Conservation (phyloP, 495 filamentous ascomycete species). For the Opeltia flavorubescens region DNA sequence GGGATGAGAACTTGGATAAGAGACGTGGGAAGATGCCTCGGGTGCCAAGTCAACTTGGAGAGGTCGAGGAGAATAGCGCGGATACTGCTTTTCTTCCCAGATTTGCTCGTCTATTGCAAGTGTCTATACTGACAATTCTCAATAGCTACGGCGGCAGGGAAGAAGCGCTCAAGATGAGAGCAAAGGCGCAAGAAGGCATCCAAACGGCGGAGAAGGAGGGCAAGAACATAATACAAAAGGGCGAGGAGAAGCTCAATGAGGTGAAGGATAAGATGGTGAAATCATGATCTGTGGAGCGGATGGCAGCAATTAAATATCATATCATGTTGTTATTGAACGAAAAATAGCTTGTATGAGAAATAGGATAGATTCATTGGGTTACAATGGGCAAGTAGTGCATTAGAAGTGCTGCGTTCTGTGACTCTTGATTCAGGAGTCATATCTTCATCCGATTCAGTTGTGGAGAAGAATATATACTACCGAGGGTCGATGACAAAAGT, state of each 20-base stretch:
- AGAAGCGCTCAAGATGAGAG: slow-evolving; percentile 9
- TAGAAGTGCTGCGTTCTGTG: too few species aligned
- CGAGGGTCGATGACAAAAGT: too few species aligned
- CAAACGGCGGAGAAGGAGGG: slow-evolving; percentile 4
- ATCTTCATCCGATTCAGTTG: too few species aligned
- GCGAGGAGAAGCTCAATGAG: slow-evolving; percentile 1
- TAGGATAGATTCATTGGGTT: too few species aligned
- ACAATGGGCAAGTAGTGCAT: too few species aligned
- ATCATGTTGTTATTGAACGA: too few species aligned
- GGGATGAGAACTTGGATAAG: neutral
- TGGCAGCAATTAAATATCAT: too few species aligned
- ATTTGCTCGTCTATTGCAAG: neutral
- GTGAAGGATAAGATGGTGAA: neutral
- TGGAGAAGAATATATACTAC: too few species aligned
- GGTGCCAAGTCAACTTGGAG: too few species aligned
- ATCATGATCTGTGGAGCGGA: too few species aligned
- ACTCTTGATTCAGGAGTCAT: too few species aligned
- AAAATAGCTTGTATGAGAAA: too few species aligned
- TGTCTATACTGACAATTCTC: neutral
- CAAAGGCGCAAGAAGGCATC: slow-evolving; percentile 5
- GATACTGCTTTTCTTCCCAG: neutral
- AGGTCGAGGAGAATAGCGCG: neutral
- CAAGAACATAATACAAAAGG: neutral
- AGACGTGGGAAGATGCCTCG: neutral
- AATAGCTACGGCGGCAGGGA: slow-evolving; percentile 16